Evolutionary conservation across 306 rosid species (phyloP), one percentile per base, ranked within the genome.

Genomic region (Acmispon strigosus): DNA sequence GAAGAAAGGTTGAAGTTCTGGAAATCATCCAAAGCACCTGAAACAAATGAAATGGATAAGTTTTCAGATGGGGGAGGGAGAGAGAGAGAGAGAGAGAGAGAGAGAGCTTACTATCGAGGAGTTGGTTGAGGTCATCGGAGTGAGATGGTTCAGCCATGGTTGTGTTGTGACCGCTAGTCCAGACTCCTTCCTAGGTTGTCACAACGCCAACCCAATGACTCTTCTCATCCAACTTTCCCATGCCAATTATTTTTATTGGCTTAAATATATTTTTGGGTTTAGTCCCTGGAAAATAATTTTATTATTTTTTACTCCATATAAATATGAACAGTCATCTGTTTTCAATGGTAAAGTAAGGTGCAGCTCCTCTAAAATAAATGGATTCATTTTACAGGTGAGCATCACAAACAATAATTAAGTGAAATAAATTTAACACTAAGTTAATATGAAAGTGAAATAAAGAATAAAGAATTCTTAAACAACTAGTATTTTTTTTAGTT

Each of bases 11-110:
- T 80, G 74, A 94, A 84, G 80, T 59, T 83, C 42, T 90, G 88
- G 73, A 94, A 94, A 83, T 94, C 97, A 71, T 94, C 97, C 77
- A 94, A 88, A 60, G 98, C 97, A 83, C 98, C 98, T 93, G 88
- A 74, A 72, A 72, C 86, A 74, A 72, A 72, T 12, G 36, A 80
- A 43, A 36, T 0, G 37, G 13, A 4, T 27, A 4, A 27, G 32
- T 2, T 27, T 68, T 60, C 62, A 63, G 15, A 70, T 0, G 7
- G 11, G 41, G 4, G 1, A 27, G n/a, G n/a, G 2, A 1, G 1
- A 39, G 2, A 41, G 41, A 54, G 8, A 48, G 47, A 45, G 22
- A 76, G 52, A 56, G 7, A 55, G 22, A 42, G 16, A 76, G 57
- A 13, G 14, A 36, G 41, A 53, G 50, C 6, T 1, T 85, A 92